Base-by-base conservation (phyloP, 2,329 filamentous ascomycete species). In the Beauveria varroae region DNA sequence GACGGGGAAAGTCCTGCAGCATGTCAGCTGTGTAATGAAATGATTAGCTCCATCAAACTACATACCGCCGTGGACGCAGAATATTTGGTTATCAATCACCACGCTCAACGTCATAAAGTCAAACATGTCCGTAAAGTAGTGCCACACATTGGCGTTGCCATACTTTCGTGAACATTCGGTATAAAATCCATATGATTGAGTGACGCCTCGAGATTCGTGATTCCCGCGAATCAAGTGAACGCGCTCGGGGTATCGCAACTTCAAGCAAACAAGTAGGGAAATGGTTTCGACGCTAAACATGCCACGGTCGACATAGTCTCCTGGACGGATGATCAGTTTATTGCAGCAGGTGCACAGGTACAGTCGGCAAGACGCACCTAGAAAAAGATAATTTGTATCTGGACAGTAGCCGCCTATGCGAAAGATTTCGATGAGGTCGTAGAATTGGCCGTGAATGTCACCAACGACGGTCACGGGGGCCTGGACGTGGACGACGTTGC, bases 271-370 rank as follows among this genome's bases (percentile, higher is more conserved):
- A 69, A 99, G 88, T 62, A 99, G 86, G 20, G 93, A 96, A 68
- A 99, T 93, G 7, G 95, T 98, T 82, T 99, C 95, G 68, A 99
- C 92, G 30, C 93, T 97, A 81, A 98, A 99, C 81, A 97, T 99
- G 66, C 95, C 95, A 81, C 95, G 88, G 76, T 99, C 95, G 71
- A 99, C 95, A 73, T 98, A 99, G 77, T 99, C 95, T 74, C 95
- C 91, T 96, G 63, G 9, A 60, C 7, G 8, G 12, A 28, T 43
- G 14, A 46, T 60, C 40, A 60, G 57, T 20, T 18, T 37, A 4
- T 10, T 14, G 43, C 14, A 14, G 34, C 12, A 18, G 24, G 61
- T 20, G 41, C 46, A 24, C 14, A 54, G 26, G 26, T 14, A 50
- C 7, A 22, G 28, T 8, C 3, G 24, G 18, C 47, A 16, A 61